Conservation (phyloP, 1,284 basidiomycete genomes). For the Lentinus polychrous region DNA sequence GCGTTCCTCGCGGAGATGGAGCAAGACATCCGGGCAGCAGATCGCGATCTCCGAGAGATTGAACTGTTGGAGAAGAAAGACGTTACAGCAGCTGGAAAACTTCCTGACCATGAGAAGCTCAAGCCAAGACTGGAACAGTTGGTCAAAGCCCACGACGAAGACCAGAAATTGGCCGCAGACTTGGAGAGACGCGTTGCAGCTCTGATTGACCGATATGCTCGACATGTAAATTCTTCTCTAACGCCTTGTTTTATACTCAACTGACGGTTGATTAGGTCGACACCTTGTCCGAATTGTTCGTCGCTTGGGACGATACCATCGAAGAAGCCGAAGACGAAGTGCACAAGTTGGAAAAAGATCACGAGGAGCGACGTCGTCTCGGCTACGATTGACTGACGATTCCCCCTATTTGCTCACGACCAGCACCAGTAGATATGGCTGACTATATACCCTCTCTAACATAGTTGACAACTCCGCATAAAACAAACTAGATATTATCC, state of each 20-base stretch:
- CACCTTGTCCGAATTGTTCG: constrained; percentile 70
- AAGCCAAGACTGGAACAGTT: constrained; percentile 54
- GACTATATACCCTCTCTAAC: too few species aligned
- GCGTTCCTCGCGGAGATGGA: constrained; percentile 72
- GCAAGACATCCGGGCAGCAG: constrained; percentile 69
- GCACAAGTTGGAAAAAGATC: constrained; percentile 48
- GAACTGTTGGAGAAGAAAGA: constrained; percentile 61
- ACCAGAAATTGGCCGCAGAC: constrained; percentile 42
- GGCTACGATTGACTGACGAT: constrained; percentile 3
- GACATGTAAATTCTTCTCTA: constrained; percentile 39
- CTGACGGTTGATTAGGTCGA: constrained; percentile 47
- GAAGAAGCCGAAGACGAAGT: constrained; percentile 54
- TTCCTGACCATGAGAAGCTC: constrained; percentile 61
- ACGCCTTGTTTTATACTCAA: neutral
- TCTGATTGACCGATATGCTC: constrained; percentile 61
- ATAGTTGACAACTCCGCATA: too few species aligned
- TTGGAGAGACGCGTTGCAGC: constrained; percentile 58
- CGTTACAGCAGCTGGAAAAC: constrained; percentile 62
- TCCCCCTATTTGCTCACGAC: too few species aligned
- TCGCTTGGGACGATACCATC: constrained; percentile 72
- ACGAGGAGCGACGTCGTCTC: constrained; percentile 11
- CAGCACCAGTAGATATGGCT: too few species aligned
- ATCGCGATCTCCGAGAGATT: constrained; percentile 73
- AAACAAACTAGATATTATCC: constrained; percentile 46
- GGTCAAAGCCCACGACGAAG: constrained; percentile 51